Conservation (phyloP, 306 rosid genomes). For the Vigna radiata region DNA sequence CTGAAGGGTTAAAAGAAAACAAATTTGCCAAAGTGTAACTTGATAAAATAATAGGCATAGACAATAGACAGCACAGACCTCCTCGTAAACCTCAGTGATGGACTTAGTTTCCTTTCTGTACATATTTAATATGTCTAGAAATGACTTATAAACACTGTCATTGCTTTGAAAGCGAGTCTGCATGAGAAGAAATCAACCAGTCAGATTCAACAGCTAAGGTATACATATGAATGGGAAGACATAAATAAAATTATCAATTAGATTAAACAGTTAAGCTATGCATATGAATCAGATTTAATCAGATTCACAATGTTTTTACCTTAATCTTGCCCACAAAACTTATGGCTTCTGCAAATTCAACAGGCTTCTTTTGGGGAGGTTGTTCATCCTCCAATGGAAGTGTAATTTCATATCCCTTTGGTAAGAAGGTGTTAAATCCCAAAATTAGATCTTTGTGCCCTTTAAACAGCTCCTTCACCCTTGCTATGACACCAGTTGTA, state of each 20-base stretch:
- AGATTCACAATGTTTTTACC: slow-evolving; percentile 53
- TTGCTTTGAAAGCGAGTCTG: slow-evolving; percentile 92
- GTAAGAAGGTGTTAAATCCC: slow-evolving; percentile 95
- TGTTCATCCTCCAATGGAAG: slow-evolving; percentile 86
- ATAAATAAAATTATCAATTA: slow-evolving; percentile 33
- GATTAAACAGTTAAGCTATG: slow-evolving; percentile 5
- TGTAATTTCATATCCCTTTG: slow-evolving; percentile 86
- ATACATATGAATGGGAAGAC: neutral
- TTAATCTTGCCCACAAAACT: slow-evolving; percentile 93
- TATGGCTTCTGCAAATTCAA: slow-evolving; percentile 93
- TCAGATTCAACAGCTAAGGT: slow-evolving; percentile 32
- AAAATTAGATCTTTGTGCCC: slow-evolving; percentile 81
- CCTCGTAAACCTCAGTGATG: slow-evolving; percentile 79
- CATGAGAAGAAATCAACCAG: slow-evolving; percentile 47
- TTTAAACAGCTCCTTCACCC: slow-evolving; percentile 90
- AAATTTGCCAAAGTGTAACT: slow-evolving; percentile 13
- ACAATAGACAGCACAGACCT: slow-evolving; percentile 57
- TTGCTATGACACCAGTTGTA: slow-evolving; percentile 75
- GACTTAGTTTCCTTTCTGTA: slow-evolving; percentile 94
- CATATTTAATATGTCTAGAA: slow-evolving; percentile 94
- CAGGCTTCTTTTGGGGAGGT: slow-evolving; percentile 90
- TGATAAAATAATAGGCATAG: slow-evolving; percentile 8
- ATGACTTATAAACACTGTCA: slow-evolving; percentile 89
- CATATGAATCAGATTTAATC: neutral
- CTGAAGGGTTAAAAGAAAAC: neutral